Percentiles rank a stretch among this genome's conserved stretches.
Evolutionary conservation across 495 filamentous ascomycete species (phyloP).

Genomic region (Penicillium longicatenatum): DNA sequence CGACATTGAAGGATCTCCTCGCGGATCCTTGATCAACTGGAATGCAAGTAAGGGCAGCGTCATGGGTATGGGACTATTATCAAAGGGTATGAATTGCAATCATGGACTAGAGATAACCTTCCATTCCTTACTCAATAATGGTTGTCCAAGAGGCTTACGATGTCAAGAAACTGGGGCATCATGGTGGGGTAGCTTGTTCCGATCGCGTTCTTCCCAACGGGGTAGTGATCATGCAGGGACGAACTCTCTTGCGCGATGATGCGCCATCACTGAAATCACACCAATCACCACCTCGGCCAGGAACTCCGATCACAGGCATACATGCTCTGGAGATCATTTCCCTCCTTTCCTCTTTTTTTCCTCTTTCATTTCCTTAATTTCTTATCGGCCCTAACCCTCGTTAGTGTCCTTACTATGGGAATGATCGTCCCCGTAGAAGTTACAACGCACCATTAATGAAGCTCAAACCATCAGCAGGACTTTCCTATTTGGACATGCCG

Average conservation of each 20-base stretch:
- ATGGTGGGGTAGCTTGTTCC: slow-evolving; percentile 15
- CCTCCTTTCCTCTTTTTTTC: not conserved
- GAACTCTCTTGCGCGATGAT: slow-evolving; percentile 17
- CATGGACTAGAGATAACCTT: slow-evolving; percentile 7
- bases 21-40: slow-evolving; percentile 32
- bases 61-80: slow-evolving; percentile 16
- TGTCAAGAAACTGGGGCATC: not conserved
- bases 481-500: not conserved
- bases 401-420: slow-evolving; percentile 8
- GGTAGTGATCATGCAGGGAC: slow-evolving; percentile 21
- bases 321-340: not conserved
- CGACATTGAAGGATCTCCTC: slow-evolving; percentile 33
- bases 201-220: slow-evolving; percentile 13
- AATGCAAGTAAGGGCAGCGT: slow-evolving; percentile 33
- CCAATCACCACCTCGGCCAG: slow-evolving; percentile 20
- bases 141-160: not conserved
- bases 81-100: not conserved
- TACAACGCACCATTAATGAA: slow-evolving; percentile 20
- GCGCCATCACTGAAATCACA: slow-evolving; percentile 12
- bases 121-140: slow-evolving; percentile 29
- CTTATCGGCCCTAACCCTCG: slow-evolving; percentile 1
- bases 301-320: not conserved
- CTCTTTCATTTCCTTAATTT: slow-evolving; percentile 1
- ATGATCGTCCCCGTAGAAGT: slow-evolving; percentile 19
- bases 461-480: not conserved